Percentiles rank a stretch among this genome's conserved stretches.
phyloP scores from a whole-genome alignment of 768 basidiomycete species.

The Trametopsis cervina region DNA sequence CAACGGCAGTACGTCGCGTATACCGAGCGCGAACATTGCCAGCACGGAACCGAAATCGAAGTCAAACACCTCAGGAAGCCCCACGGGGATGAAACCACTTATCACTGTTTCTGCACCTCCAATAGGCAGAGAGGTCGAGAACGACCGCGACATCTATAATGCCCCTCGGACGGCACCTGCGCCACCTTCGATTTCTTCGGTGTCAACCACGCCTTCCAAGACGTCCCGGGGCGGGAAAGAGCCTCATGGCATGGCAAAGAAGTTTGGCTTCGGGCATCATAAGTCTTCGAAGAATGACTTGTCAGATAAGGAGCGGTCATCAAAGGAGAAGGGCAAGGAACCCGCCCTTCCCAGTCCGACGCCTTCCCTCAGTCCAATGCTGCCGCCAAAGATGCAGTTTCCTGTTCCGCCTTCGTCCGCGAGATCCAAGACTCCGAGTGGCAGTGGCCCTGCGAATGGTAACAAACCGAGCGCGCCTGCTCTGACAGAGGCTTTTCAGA shows the following conservation, averaged over 20 bases:
- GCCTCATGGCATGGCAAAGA: neutral
- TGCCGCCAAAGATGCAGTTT: slow-evolving; percentile 14
- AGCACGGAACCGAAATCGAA: neutral
- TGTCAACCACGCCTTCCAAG: no score
- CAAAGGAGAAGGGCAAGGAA: slow-evolving; percentile 1
- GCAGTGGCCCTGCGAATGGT: neutral
- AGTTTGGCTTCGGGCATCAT: slow-evolving; percentile 7
- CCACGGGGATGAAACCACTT: slow-evolving; percentile 9
- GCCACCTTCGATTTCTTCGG: slow-evolving; percentile 6
- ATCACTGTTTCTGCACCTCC: slow-evolving; percentile 24
- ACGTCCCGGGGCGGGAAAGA: neutral
- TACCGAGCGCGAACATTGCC: no score
- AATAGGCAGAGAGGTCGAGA: neutral
- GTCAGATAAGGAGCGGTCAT: neutral
- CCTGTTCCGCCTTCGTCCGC: slow-evolving; percentile 13
- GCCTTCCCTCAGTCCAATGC: slow-evolving; percentile 8
- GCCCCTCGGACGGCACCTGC: slow-evolving; percentile 5
- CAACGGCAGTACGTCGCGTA: slow-evolving; percentile 2
- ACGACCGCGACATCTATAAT: slow-evolving; percentile 5
- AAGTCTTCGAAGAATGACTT: slow-evolving; percentile 1
- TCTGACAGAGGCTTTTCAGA: neutral
- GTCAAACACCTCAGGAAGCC: neutral
- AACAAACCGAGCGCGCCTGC: neutral
- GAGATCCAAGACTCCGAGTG: slow-evolving; percentile 10
- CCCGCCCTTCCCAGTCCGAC: slow-evolving; percentile 10